A percentile compares a stretch with the other conserved stretches of the same genome.
Evolutionary conservation across 345 rosid genomes (phyloP).

Genomic region (Conringia planisiliqua): DNA sequence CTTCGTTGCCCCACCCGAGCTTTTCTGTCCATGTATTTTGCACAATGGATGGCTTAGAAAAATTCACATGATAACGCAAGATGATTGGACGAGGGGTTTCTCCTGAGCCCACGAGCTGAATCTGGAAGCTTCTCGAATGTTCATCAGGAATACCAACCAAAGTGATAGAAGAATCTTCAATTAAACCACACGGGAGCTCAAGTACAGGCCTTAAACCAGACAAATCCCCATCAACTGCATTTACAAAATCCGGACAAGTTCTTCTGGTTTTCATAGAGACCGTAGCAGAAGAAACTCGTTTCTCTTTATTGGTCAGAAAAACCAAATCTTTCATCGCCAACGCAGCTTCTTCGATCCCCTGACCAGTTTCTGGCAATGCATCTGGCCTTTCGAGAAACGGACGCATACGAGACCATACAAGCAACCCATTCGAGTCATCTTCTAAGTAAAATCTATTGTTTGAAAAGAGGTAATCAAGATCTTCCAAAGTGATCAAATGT

Average conservation of each 20-base stretch:
- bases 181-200: constrained; percentile 74
- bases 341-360: constrained; percentile 77
- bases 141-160: constrained; percentile 70
- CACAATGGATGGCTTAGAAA: constrained; percentile 53
- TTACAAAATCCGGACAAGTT: constrained; percentile 57
- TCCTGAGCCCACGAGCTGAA: constrained; percentile 56
- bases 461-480: constrained; percentile 56
- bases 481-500: constrained; percentile 41
- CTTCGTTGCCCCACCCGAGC: constrained; percentile 74
- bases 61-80: constrained; percentile 59
- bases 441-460: constrained; percentile 40
- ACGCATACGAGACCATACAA: constrained; percentile 68
- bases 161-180: constrained; percentile 73
- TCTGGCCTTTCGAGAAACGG: constrained; percentile 61
- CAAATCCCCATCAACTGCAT: constrained; percentile 26
- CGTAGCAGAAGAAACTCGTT: constrained; percentile 22
- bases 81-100: constrained; percentile 47
- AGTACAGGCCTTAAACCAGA: constrained; percentile 41
- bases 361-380: constrained; percentile 71
- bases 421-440: constrained; percentile 42
- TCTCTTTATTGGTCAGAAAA: constrained; percentile 35
- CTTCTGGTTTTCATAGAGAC: constrained; percentile 16
- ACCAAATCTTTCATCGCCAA: constrained; percentile 55
- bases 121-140: constrained; percentile 48
- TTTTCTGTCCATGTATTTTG: constrained; percentile 75